Conservation (phyloP, 768 basidiomycete species). For the Phanerodontia chrysosporium region DNA sequence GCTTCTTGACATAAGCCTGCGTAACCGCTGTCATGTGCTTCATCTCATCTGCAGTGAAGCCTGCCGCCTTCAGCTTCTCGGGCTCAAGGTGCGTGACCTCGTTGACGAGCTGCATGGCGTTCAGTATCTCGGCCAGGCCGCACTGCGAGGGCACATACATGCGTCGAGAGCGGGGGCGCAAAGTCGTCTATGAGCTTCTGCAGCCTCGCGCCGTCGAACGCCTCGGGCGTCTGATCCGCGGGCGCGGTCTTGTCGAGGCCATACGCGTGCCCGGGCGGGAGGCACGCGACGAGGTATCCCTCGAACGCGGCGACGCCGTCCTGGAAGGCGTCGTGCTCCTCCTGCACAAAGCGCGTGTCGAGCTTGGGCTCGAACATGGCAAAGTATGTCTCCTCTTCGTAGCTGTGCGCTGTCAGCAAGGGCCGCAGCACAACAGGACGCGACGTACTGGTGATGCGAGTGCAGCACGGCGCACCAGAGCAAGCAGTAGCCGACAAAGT, state of each 20-base stretch:
- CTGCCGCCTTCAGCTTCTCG: constrained; percentile 12
- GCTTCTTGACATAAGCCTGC: constrained; percentile 2
- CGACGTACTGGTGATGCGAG: constrained; percentile 8
- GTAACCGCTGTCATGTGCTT: constrained; percentile 8
- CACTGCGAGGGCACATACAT: background rate
- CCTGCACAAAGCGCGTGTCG: constrained; percentile 4
- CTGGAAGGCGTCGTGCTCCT: constrained; percentile 10
- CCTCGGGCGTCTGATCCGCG: background rate
- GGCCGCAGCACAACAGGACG: too few species aligned
- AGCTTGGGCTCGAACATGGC: constrained; percentile 13
- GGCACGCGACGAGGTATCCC: constrained; percentile 6
- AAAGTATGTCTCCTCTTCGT: constrained; percentile 11
- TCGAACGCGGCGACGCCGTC: constrained; percentile 6
- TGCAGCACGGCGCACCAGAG: constrained; percentile 7
- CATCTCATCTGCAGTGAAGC: constrained; percentile 11
- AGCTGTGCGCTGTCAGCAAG: background rate
- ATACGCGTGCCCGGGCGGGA: constrained; percentile 8
- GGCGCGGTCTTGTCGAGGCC: constrained; percentile 8
- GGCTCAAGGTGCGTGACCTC: constrained; percentile 14
- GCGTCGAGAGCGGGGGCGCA: constrained; percentile 1
- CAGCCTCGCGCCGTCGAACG: constrained; percentile 9
- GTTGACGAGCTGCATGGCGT: constrained; percentile 6
- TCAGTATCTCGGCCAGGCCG: background rate
- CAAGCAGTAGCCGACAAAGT: constrained; percentile 9
- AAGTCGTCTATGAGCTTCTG: constrained; percentile 8